A percentile compares a stretch with the other conserved stretches of the same genome.
phyloP scores from a whole-genome alignment of 148 eudicot genomes.

The Fagopyrum tataricum region DNA sequence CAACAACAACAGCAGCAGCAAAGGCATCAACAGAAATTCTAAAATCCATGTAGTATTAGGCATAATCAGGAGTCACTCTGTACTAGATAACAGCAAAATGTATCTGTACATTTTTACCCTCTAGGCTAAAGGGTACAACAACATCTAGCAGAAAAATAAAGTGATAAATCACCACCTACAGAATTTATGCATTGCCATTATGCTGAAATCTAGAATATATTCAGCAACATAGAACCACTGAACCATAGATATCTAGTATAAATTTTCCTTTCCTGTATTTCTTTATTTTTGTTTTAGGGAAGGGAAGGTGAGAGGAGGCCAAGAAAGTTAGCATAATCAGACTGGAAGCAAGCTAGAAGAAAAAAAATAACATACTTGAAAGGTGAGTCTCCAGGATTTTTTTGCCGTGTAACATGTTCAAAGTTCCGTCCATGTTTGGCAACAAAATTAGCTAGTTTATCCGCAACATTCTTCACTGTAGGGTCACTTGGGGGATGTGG shows the following conservation, averaged over 20 bases:
- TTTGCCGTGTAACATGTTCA: constrained; percentile 87
- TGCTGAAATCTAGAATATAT: not conserved
- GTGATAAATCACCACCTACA: not conserved
- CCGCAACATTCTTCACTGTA: constrained; percentile 95
- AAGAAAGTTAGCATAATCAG: not conserved
- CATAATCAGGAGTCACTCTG: not conserved
- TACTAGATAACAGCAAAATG: not conserved
- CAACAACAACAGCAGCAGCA: not conserved
- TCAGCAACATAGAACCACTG: not conserved
- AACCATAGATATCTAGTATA: not conserved
- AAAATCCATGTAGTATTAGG: not conserved
- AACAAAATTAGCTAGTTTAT: constrained; percentile 90
- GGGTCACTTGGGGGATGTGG: constrained; percentile 88
- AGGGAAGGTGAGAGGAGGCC: not conserved
- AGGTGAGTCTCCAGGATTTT: constrained; percentile 96
- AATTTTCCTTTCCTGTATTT: not conserved
- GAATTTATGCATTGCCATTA: not conserved
- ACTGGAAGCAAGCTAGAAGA: not conserved
- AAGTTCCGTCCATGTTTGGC: constrained; percentile 93
- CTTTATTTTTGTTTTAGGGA: not conserved
- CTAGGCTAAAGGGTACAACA: too few species aligned
- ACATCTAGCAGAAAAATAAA: not conserved
- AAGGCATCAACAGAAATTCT: not conserved
- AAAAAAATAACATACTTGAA: constrained; percentile 51
- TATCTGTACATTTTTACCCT: not conserved